These are phyloP conservation scores for Mercurialis annua DNA, from an alignment of 345 rosid species.

Conservation along the genomic window DNA sequence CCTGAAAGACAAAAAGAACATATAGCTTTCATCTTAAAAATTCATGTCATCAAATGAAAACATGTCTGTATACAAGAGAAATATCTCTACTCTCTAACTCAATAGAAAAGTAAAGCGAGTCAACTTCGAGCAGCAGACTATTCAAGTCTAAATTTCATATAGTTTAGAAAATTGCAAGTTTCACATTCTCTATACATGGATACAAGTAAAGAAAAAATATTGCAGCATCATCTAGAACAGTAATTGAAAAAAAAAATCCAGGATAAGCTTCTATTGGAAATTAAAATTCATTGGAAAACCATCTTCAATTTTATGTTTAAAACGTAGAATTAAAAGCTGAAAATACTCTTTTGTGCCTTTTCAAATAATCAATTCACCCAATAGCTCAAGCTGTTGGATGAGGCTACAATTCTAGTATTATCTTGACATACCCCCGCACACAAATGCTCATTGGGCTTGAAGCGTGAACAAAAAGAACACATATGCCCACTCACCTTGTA, in stretches of 20 bases:
- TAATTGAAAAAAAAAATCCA: neutral
- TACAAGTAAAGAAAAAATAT: neutral
- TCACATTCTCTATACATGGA: neutral
- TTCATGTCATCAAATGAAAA: neutral
- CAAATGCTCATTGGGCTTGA: too few species aligned
- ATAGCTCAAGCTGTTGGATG: too few species aligned
- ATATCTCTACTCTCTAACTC: too few species aligned
- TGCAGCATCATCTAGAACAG: neutral
- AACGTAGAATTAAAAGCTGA: neutral
- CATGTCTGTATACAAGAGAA: neutral
- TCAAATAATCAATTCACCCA: too few species aligned
- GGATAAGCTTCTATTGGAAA: neutral
- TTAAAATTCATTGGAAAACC: neutral
- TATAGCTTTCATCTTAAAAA: neutral
- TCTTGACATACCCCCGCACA: too few species aligned
- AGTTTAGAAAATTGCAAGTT: neutral
- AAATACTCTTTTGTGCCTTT: neutral
- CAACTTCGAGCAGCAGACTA: neutral
- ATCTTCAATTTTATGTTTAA: neutral
- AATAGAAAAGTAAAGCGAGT: neutral
- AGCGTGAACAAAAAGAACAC: too few species aligned
- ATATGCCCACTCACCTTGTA: too few species aligned
- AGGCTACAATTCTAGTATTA: too few species aligned
- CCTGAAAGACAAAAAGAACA: constrained; percentile 46
- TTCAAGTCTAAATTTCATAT: neutral